Evolutionary conservation across 495 filamentous ascomycete genomes (phyloP).

Genomic region (Arthonia radiata): DNA sequence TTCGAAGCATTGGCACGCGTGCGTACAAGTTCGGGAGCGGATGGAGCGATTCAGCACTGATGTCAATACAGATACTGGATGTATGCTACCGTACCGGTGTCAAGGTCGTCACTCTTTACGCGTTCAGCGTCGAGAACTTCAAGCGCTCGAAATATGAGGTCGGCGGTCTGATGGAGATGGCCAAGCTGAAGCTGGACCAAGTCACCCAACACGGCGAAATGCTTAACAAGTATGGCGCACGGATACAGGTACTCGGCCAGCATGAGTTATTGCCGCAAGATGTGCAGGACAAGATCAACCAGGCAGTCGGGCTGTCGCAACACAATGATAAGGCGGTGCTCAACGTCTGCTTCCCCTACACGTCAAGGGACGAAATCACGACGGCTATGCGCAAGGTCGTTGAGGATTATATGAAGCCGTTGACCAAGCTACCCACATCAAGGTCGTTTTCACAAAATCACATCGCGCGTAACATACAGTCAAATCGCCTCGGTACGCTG

Average conservation of each 20-base stretch:
- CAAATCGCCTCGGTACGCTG: conserved; percentile 20
- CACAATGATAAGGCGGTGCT: conserved; percentile 63
- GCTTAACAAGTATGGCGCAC: conserved; percentile 75
- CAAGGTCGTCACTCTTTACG: conserved; percentile 88
- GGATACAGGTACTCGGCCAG: conserved; percentile 61
- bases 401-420: conserved; percentile 47
- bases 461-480: conserved; percentile 60
- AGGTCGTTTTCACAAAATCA: conserved; percentile 64
- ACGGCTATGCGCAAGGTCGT: conserved; percentile 74
- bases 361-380: conserved; percentile 86
- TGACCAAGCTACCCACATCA: conserved; percentile 19
- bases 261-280: conserved; percentile 58
- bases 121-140: conserved; percentile 97
- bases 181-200: conserved; percentile 76
- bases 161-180: conserved; percentile 92
- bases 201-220: conserved; percentile 82
- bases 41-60: too few species aligned
- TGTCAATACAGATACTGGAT: conserved; percentile 46
- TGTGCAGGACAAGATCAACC: conserved; percentile 66
- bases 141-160: conserved; percentile 96
- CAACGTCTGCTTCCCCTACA: conserved; percentile 96
- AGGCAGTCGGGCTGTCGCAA: conserved; percentile 57
- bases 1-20: conserved; percentile 84
- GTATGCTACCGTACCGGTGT: conserved; percentile 94
- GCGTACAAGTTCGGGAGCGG: conserved; percentile 8